Conservation (phyloP, 805 yeast species). For the Starmerella apis region DNA sequence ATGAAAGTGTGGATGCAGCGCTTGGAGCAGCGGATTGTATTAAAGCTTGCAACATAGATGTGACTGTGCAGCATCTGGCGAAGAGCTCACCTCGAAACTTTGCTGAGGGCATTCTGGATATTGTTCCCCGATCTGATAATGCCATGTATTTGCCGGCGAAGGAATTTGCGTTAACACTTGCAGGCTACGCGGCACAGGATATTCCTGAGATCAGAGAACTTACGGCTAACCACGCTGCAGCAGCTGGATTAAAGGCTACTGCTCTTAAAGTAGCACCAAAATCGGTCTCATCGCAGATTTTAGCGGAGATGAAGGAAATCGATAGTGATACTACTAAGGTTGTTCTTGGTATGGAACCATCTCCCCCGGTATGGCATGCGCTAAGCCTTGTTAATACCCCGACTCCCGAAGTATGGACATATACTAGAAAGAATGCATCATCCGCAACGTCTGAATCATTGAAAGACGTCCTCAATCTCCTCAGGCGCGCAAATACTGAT, state of each 20-base stretch:
- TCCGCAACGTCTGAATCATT: background rate
- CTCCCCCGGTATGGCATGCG: constrained; percentile 14
- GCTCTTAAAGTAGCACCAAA: constrained; percentile 16
- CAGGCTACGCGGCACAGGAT: constrained; percentile 18
- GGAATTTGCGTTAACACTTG: constrained; percentile 27
- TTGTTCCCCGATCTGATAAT: constrained; percentile 19
- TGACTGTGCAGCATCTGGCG: constrained; percentile 40
- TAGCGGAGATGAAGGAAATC: constrained; percentile 1
- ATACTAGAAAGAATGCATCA: constrained; percentile 5
- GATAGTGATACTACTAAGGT: constrained; percentile 9
- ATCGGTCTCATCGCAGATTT: background rate
- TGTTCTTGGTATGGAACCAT: constrained; percentile 7
- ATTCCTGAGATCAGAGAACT: constrained; percentile 10
- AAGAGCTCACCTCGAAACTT: constrained; percentile 28
- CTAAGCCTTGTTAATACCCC: constrained; percentile 9
- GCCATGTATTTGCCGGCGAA: constrained; percentile 29
- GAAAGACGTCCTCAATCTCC: background rate
- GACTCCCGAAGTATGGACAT: background rate
- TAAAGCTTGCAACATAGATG: constrained; percentile 51
- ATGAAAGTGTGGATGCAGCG: constrained; percentile 82
- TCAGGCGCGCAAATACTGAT: background rate
- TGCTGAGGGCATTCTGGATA: constrained; percentile 33
- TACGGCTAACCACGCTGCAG: constrained; percentile 20
- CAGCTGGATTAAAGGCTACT: constrained; percentile 11
- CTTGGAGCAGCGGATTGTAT: constrained; percentile 75